Evolutionary conservation across 805 yeast species (phyloP).

Genomic region (Maudiozyma turicensis): DNA sequence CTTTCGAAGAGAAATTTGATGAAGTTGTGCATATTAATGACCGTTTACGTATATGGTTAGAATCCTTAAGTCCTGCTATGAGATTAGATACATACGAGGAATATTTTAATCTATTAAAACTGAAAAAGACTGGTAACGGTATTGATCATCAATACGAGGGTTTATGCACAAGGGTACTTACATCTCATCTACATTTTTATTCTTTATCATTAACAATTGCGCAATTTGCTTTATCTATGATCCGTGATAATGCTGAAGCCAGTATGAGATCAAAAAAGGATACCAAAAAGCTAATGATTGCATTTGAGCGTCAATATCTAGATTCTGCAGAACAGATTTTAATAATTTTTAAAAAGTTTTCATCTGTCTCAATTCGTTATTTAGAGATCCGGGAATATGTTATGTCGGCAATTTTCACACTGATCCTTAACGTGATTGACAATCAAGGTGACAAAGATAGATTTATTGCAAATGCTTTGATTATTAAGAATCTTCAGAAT

Average conservation of each 20-base stretch:
- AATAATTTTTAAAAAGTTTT: slow-evolving; percentile 11
- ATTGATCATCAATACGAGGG: slow-evolving; percentile 5
- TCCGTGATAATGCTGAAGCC: slow-evolving; percentile 10
- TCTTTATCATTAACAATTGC: slow-evolving; percentile 5
- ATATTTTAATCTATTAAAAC: slow-evolving; percentile 4
- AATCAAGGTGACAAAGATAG: slow-evolving; percentile 3
- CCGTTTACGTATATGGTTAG: background rate
- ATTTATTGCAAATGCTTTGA: slow-evolving; percentile 2
- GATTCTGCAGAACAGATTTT: slow-evolving; percentile 11
- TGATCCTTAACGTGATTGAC: slow-evolving; percentile 7
- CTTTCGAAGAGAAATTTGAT: background rate
- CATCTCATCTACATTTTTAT: slow-evolving; percentile 7
- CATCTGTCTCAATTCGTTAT: slow-evolving; percentile 13
- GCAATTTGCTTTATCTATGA: slow-evolving; percentile 8
- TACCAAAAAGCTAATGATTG: background rate
- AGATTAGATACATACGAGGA: slow-evolving; percentile 8
- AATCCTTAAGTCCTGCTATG: background rate
- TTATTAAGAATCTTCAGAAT: background rate
- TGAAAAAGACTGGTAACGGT: slow-evolving; percentile 1
- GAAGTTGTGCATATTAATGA: background rate
- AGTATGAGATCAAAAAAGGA: slow-evolving; percentile 1
- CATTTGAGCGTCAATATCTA: slow-evolving; percentile 2
- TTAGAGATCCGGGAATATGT: slow-evolving; percentile 9
- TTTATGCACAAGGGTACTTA: slow-evolving; percentile 6
- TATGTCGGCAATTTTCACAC: slow-evolving; percentile 8